Percentiles rank a stretch among this genome's conserved stretches.
Conservation (phyloP, 106 monocot species). For the Narthecium ossifragum region DNA sequence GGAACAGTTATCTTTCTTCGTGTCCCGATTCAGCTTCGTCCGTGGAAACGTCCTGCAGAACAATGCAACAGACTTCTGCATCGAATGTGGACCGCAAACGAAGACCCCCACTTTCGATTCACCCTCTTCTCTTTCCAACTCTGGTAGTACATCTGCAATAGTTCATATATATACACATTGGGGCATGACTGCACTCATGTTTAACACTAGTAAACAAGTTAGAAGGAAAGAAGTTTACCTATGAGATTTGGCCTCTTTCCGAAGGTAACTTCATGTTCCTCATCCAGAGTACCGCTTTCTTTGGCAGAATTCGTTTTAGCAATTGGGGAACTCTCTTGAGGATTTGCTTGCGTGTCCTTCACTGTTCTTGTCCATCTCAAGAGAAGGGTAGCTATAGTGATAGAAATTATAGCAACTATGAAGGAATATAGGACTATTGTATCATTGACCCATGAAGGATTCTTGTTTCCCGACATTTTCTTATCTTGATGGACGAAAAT, state of each 20-base stretch:
- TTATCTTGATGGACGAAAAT: slow-evolving; percentile 25
- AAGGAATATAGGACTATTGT: slow-evolving; percentile 43
- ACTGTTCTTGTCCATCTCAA: slow-evolving; percentile 13
- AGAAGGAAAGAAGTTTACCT: slow-evolving; percentile 25
- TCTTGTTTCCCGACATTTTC: slow-evolving; percentile 16
- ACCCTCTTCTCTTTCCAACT: slow-evolving; percentile 15
- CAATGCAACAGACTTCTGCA: slow-evolving; percentile 57
- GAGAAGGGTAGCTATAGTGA: slow-evolving; percentile 9
- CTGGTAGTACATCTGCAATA: slow-evolving; percentile 51
- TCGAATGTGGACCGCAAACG: slow-evolving; percentile 73
- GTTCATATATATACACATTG: background rate
- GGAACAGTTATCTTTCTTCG: background rate
- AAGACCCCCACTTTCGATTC: slow-evolving; percentile 47
- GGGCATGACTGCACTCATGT: background rate
- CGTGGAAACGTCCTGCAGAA: slow-evolving; percentile 28
- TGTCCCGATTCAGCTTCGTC: background rate
- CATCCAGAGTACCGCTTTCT: background rate
- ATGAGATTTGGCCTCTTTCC: slow-evolving; percentile 62
- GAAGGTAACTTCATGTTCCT: slow-evolving; percentile 41
- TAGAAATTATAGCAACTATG: slow-evolving; percentile 26
- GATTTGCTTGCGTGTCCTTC: background rate
- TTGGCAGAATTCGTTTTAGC: background rate
- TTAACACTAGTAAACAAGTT: background rate
- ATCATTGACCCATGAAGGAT: slow-evolving; percentile 58
- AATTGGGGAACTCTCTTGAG: slow-evolving; percentile 9